Percentiles rank a stretch among this genome's conserved stretches.
These are phyloP conservation scores for Rachicladosporium sp. DNA, from an alignment of 2,329 filamentous ascomycete species.

Conservation along the genomic window DNA sequence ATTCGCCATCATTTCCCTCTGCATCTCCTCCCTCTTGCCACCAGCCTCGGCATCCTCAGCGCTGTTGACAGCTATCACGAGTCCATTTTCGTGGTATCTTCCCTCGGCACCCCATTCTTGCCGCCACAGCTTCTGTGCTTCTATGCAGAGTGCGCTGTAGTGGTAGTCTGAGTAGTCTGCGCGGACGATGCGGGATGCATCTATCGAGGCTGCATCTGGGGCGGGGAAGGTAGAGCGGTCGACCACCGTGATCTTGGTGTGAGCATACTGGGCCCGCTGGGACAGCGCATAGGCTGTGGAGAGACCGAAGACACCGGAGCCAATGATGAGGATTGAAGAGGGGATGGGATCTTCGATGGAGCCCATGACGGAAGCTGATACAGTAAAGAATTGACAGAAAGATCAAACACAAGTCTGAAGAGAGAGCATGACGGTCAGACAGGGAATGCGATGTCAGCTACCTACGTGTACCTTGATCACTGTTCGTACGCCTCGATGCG, in stretches of 20 bases:
- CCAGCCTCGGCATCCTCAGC: conserved; percentile 24
- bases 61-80: conserved; percentile 50
- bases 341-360: conserved; percentile 15
- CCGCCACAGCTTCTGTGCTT: conserved; percentile 60
- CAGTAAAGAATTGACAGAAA: not conserved
- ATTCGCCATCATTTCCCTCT: conserved; percentile 46
- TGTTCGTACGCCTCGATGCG: too few relatives aligned
- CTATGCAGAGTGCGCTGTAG: conserved; percentile 61
- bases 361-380: conserved; percentile 1
- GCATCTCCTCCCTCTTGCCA: conserved; percentile 33
- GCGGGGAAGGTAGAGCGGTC: conserved; percentile 47
- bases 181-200: conserved; percentile 50
- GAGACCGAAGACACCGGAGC: conserved; percentile 45
- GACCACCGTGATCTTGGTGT: conserved; percentile 44
- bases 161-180: conserved; percentile 71
- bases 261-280: conserved; percentile 42
- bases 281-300: conserved; percentile 60
- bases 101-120: conserved; percentile 48
- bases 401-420: not conserved
- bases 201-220: conserved; percentile 39
- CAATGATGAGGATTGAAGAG: conserved; percentile 36
- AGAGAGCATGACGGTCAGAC: too few relatives aligned
- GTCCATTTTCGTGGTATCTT: conserved; percentile 58
- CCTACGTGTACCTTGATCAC: too few relatives aligned
- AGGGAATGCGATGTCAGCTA: too few relatives aligned